phyloP scores from a whole-genome alignment of 2,329 filamentous ascomycete species.

The Alternaria panax region DNA sequence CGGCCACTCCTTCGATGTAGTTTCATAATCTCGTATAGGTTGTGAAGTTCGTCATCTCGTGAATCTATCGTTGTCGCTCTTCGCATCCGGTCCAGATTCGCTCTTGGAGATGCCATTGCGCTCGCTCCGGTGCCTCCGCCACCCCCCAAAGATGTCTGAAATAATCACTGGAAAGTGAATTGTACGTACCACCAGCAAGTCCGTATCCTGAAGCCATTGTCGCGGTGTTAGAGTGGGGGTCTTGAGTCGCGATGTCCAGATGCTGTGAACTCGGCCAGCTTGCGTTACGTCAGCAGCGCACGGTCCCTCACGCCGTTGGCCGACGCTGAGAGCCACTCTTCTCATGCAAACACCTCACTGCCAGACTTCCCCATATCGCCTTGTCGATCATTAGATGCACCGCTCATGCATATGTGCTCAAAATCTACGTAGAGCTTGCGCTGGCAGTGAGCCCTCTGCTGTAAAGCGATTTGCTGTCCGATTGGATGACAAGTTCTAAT shows the following conservation, averaged over 20 bases:
- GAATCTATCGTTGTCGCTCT: constrained; percentile 3
- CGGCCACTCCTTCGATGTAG: no score
- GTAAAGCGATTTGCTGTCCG: no score
- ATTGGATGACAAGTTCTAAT: not conserved
- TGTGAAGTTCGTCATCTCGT: no score
- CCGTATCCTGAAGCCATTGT: constrained; percentile 84
- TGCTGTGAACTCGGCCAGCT: constrained; percentile 21
- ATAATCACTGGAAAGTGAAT: not conserved
- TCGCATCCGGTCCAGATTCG: constrained; percentile 13
- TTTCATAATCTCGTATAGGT: no score
- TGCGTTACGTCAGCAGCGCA: constrained; percentile 18
- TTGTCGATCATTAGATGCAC: no score
- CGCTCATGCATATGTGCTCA: no score
- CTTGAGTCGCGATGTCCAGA: constrained; percentile 10
- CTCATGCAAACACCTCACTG: not conserved
- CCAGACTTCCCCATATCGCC: not conserved
- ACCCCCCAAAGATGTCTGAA: constrained; percentile 10
- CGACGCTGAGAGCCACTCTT: no score
- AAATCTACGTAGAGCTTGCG: not conserved
- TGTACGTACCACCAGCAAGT: constrained; percentile 74
- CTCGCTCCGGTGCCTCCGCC: constrained; percentile 12
- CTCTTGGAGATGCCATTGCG: constrained; percentile 32
- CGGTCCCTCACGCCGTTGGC: not conserved
- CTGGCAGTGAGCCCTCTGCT: no score
- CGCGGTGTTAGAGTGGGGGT: constrained; percentile 42